phyloP scores from a whole-genome alignment of 352 stramenopile species.

The Phytophthora nicotianae region DNA sequence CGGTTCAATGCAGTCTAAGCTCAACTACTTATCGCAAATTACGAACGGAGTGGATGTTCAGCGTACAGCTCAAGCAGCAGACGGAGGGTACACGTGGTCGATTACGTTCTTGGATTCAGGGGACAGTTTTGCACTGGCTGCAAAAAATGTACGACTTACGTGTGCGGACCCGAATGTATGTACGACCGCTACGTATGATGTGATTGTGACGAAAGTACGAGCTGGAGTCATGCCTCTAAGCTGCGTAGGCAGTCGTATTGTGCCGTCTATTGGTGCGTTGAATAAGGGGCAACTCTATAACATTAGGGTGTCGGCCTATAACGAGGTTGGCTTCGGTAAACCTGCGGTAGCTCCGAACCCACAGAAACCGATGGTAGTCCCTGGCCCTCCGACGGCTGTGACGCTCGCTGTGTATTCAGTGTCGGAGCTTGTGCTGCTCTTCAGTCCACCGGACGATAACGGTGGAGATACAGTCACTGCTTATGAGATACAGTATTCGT shows the following conservation, averaged over 20 bases:
- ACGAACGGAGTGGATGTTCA: conserved; percentile 75
- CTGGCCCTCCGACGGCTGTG: conserved; percentile 67
- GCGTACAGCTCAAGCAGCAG: conserved; percentile 43
- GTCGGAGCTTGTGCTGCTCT: conserved; percentile 90
- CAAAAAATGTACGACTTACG: conserved; percentile 21
- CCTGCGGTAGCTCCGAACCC: conserved; percentile 51
- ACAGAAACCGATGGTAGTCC: conserved; percentile 85
- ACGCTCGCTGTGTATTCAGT: conserved; percentile 70
- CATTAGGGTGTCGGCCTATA: conserved; percentile 95
- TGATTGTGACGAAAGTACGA: conserved; percentile 65
- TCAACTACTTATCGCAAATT: conserved; percentile 55
- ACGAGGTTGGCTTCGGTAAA: conserved; percentile 91
- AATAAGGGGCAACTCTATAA: conserved; percentile 93
- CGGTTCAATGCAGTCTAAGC: conserved; percentile 78
- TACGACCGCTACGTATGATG: conserved; percentile 40
- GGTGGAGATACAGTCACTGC: conserved; percentile 87
- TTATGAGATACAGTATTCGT: conserved; percentile 94
- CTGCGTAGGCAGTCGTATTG: conserved; percentile 84
- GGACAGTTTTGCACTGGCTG: conserved; percentile 75
- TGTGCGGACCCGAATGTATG: conserved; percentile 30
- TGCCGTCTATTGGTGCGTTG: conserved; percentile 72
- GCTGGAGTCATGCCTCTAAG: conserved; percentile 67
- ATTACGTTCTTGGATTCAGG: conserved; percentile 92
- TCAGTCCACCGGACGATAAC: conserved; percentile 86
- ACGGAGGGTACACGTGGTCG: conserved; percentile 85